Evolutionary conservation across 1,284 basidiomycete genomes (phyloP), one percentile per base, ranked within the genome.

Genomic region (Apiotrichum sp.): DNA sequence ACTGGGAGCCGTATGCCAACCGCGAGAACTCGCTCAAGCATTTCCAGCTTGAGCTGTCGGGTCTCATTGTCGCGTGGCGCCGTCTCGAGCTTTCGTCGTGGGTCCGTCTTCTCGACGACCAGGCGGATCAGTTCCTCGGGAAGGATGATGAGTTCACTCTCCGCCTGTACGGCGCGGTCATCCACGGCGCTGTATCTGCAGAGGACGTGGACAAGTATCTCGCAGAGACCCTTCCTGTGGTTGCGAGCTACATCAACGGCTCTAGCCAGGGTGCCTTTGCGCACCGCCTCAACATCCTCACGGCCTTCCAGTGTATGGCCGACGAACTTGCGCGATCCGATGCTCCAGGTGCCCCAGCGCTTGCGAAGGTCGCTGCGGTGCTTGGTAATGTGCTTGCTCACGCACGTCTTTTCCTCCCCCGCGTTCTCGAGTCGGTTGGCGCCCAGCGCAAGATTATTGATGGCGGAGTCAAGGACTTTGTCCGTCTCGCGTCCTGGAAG

Each of bases 401-500:
- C 73, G 96, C 87, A 67, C 63, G 71, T 10, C 82, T 89, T 41
- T 92, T 86, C 70, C 70, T 79, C 8, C 65, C 78, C 0, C 74
- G 77, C 5, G 74, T 96, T 39, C 68, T 76, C 6, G 69, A 76
- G 6, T 79, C 78, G 6, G 75, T 96, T n/a, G 64, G 70, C 4
- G 75, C 80, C 8, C 85, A 91, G 71, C 83, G 86, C 55, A 76
- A 73, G 2, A 71, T 71, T 1, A 74, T 97, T 44, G 91, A 97
- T 75, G 87, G 86, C 65, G 88, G 95, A 53, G 83, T 98, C 53
- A 82, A 81, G 57, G 85, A 84, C 53, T 88, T 90, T 70, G 88
- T 98, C 80, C 93, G 92, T 73, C 81, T 99, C 41, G 96, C 96
- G 0, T 96, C 92, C 68, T 98, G 96, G 96, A 95, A 89, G 73